Evolutionary conservation across 164 flowering plant species (phyloP).

Genomic region (Liriodendron chinense): DNA sequence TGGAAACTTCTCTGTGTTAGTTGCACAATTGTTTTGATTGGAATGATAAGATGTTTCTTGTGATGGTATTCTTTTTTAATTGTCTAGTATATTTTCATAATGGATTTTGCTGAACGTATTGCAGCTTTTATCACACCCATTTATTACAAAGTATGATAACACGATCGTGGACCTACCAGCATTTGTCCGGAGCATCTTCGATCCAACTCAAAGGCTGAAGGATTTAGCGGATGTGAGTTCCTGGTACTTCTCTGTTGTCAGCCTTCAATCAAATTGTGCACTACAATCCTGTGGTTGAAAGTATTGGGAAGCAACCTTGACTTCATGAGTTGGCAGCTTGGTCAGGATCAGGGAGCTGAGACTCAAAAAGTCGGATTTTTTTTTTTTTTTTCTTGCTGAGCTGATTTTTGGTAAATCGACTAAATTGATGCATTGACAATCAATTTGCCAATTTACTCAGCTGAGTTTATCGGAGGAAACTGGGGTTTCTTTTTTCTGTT

Average conservation of each 20-base stretch:
- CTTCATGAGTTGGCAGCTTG: background rate
- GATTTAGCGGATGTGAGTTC: constrained; percentile 93
- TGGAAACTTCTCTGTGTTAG: too few species aligned
- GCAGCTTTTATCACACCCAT: constrained; percentile 96
- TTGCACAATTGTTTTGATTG: too few species aligned
- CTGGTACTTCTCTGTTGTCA: constrained; percentile 4
- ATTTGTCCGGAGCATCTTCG: constrained; percentile 80
- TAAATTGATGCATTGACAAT: background rate
- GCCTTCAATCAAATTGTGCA: background rate
- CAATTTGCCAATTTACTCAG: background rate
- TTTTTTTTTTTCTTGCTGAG: too few species aligned
- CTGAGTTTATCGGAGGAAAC: background rate
- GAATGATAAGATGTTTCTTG: too few species aligned
- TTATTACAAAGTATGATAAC: constrained; percentile 68
- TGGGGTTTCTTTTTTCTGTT: background rate
- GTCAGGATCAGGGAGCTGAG: background rate
- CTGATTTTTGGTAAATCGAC: background rate
- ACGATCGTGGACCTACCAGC: constrained; percentile 65
- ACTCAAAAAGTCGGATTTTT: background rate
- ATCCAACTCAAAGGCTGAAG: constrained; percentile 87
- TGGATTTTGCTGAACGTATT: constrained; percentile 1
- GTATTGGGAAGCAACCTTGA: background rate
- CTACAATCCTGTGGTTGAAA: background rate
- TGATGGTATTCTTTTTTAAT: background rate
- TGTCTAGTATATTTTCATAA: background rate